phyloP scores from a whole-genome alignment of 176 grass and related monocot species.

The Musa schizocarpa region DNA sequence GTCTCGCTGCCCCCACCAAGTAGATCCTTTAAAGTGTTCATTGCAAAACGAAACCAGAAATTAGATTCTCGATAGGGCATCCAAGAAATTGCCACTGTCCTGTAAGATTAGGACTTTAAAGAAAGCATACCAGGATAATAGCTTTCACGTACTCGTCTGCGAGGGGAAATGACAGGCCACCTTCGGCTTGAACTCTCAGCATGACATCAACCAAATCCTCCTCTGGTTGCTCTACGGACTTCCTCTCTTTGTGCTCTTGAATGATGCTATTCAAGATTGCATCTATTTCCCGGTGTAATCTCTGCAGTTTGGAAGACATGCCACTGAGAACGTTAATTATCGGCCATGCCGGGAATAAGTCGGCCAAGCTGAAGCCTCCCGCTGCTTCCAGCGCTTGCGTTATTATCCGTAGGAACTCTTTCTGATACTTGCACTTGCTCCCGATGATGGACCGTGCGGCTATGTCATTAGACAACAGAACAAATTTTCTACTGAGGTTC shows the following conservation, averaged over 20 bases:
- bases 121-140: not conserved
- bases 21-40: not conserved
- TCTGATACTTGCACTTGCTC: constrained; percentile 20
- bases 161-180: not conserved
- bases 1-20: not conserved
- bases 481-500: constrained; percentile 1
- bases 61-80: no score
- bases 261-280: not conserved
- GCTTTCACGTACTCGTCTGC: not conserved
- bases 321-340: no score
- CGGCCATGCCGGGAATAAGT: no score
- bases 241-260: not conserved
- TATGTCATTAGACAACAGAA: constrained; percentile 1
- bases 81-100: no score
- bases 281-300: not conserved
- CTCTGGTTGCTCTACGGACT: not conserved
- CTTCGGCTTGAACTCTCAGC: not conserved
- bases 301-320: no score
- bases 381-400: no score
- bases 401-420: not conserved
- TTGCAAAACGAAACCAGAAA: no score
- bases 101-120: no score
- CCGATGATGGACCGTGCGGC: not conserved
- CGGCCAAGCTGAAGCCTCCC: not conserved
- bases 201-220: not conserved